Percentiles rank a stretch among this genome's conserved stretches.
Conservation (phyloP, 2,329 filamentous ascomycete species). For the Alternaria postmessia region DNA sequence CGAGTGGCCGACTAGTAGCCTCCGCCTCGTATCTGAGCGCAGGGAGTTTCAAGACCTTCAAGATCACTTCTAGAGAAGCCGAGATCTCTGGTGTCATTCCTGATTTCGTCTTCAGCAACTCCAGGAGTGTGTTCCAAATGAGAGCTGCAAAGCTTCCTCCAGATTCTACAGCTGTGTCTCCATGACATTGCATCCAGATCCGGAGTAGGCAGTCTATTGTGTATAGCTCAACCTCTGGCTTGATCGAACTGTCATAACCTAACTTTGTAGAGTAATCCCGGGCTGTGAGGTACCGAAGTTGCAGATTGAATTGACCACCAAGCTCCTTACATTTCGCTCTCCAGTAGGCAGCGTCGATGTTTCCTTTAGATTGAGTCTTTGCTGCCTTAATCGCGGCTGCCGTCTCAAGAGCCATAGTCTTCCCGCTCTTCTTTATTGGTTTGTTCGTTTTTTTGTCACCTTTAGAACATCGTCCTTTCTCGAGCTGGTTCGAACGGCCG, state of each 20-base stretch:
- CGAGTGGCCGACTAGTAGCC: constrained; percentile 11
- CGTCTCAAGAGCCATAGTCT: constrained; percentile 9
- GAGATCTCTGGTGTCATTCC: constrained; percentile 12
- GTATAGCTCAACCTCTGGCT: constrained; percentile 9
- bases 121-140: constrained; percentile 12
- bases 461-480: neutral
- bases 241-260: constrained; percentile 2
- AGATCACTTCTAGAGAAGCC: constrained; percentile 10
- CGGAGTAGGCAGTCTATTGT: constrained; percentile 7
- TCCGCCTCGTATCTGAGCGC: constrained; percentile 7
- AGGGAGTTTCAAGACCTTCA: constrained; percentile 7
- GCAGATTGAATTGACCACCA: constrained; percentile 1
- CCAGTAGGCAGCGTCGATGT: constrained; percentile 10
- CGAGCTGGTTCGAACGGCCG: neutral
- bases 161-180: constrained; percentile 6
- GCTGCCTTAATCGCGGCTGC: constrained; percentile 11
- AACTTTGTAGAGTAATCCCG: constrained; percentile 6
- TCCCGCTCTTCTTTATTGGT: constrained; percentile 10
- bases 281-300: constrained; percentile 8
- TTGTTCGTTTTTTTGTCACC: constrained; percentile 8
- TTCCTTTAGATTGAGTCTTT: constrained; percentile 11
- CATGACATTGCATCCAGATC: constrained; percentile 9
- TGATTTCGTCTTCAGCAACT: constrained; percentile 5
- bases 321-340: constrained; percentile 13
- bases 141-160: constrained; percentile 11